phyloP scores from a whole-genome alignment of 331 rosid species.

The Malus hybrid region DNA sequence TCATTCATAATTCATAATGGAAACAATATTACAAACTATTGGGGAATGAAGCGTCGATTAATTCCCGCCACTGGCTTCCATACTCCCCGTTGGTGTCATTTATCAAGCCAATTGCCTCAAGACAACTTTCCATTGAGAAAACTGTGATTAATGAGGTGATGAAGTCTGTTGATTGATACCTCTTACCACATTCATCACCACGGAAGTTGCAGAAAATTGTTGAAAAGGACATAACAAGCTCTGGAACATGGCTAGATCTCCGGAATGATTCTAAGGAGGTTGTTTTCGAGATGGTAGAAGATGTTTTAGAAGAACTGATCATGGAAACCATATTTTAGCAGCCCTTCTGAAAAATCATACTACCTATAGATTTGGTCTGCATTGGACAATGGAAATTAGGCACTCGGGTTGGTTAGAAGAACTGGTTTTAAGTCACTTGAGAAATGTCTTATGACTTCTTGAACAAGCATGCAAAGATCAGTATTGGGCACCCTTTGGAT shows the following conservation, averaged over 20 bases:
- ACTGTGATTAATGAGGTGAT: conserved; percentile 35
- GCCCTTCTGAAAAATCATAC: conserved; percentile 13
- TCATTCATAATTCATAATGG: too few relatives aligned
- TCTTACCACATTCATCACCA: conserved; percentile 20
- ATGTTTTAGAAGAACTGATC: conserved; percentile 42
- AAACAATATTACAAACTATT: too few relatives aligned
- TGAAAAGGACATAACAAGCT: conserved; percentile 36
- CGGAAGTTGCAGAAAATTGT: conserved; percentile 30
- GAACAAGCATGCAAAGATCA: background rate
- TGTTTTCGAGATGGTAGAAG: conserved; percentile 34
- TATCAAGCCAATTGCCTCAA: conserved; percentile 13
- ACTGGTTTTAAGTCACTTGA: background rate
- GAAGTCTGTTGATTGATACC: conserved; percentile 28
- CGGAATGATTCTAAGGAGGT: conserved; percentile 31
- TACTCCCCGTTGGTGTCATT: conserved; percentile 30
- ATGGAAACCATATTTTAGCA: conserved; percentile 44
- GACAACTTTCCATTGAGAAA: conserved; percentile 28
- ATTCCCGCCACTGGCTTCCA: too few relatives aligned
- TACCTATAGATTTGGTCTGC: background rate
- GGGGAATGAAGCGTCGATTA: too few relatives aligned
- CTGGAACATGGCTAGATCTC: conserved; percentile 46
- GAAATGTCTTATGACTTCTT: background rate
- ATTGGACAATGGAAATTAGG: background rate
- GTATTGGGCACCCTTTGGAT: background rate
- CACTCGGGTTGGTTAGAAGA: conserved; percentile 1